These are phyloP conservation scores for Boletus mariae DNA, from an alignment of 1,284 basidiomycete species.

Conservation along the genomic window DNA sequence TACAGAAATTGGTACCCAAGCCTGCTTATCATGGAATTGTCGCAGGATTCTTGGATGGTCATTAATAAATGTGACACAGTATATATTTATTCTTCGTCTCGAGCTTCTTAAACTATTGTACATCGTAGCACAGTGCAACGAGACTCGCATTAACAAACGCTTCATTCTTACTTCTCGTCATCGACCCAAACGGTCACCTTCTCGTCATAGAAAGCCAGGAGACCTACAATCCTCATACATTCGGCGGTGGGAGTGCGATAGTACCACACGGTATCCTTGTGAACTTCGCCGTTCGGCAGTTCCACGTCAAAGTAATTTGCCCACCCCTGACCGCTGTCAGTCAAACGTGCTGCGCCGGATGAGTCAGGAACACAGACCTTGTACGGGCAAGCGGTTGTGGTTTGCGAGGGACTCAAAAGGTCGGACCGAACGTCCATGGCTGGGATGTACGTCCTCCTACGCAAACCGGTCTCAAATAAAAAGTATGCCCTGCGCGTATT, in stretches of 20 bases:
- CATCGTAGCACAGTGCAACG: neutral
- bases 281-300: slow-evolving; percentile 41
- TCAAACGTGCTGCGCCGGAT: neutral
- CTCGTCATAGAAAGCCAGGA: slow-evolving; percentile 61
- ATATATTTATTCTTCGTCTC: neutral
- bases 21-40: slow-evolving; percentile 13
- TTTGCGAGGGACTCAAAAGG: slow-evolving; percentile 45
- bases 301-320: slow-evolving; percentile 57
- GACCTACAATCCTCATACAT: slow-evolving; percentile 49
- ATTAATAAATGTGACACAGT: too few species aligned
- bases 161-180: slow-evolving; percentile 43
- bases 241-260: slow-evolving; percentile 53
- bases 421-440: slow-evolving; percentile 52
- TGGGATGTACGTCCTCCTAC: slow-evolving; percentile 58
- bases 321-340: slow-evolving; percentile 42
- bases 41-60: slow-evolving; percentile 3
- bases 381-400: slow-evolving; percentile 56
- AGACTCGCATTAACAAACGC: neutral
- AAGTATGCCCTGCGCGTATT: slow-evolving; percentile 53
- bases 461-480: slow-evolving; percentile 56
- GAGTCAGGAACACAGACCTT: slow-evolving; percentile 41
- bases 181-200: slow-evolving; percentile 66
- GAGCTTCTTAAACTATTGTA: slow-evolving; percentile 6
- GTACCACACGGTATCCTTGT: slow-evolving; percentile 59
- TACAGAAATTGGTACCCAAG: slow-evolving; percentile 15